Evolutionary conservation across 768 basidiomycete species (phyloP).

Genomic region (Dentipellis sp.): DNA sequence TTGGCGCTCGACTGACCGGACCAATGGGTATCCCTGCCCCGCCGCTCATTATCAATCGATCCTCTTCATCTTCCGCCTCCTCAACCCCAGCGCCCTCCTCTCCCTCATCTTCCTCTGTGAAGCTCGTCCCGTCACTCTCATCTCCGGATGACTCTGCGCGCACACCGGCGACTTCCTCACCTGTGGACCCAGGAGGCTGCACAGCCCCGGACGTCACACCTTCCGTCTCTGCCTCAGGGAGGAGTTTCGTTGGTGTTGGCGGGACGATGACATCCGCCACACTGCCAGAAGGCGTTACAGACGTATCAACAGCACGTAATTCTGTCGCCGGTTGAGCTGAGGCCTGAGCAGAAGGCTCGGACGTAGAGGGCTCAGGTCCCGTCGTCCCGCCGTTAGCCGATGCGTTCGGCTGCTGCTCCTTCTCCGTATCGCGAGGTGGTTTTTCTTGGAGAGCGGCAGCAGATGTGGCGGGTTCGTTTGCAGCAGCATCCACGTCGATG

Average conservation of each 20-base stretch:
- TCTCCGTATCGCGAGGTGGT: not conserved
- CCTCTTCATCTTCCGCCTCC: conserved; percentile 82
- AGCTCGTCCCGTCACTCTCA: conserved; percentile 55
- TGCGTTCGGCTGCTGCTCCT: not conserved
- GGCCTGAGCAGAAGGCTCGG: not conserved
- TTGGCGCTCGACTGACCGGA: conserved; percentile 46
- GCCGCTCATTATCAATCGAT: conserved; percentile 79
- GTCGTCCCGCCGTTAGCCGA: too few relatives aligned
- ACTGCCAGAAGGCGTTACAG: conserved; percentile 21
- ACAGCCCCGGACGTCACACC: conserved; percentile 89
- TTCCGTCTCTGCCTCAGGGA: conserved; percentile 70
- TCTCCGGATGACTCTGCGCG: conserved; percentile 37
- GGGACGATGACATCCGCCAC: conserved; percentile 30
- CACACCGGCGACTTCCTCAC: conserved; percentile 22
- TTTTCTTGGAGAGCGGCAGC: conserved; percentile 15
- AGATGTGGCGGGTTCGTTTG: conserved; percentile 15
- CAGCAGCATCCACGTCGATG: conserved; percentile 27
- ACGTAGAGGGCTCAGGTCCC: conserved; percentile 6
- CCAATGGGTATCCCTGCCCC: conserved; percentile 94
- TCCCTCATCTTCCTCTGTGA: conserved; percentile 59
- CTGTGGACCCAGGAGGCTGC: conserved; percentile 81
- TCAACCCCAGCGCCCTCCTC: conserved; percentile 44
- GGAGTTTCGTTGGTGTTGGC: conserved; percentile 40
- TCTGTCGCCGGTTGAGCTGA: not conserved
- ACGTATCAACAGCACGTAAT: conserved; percentile 14